A percentile compares a stretch with the other conserved stretches of the same genome.
phyloP scores from a whole-genome alignment of 441 rosid genomes.

The Jatropha podagrica region DNA sequence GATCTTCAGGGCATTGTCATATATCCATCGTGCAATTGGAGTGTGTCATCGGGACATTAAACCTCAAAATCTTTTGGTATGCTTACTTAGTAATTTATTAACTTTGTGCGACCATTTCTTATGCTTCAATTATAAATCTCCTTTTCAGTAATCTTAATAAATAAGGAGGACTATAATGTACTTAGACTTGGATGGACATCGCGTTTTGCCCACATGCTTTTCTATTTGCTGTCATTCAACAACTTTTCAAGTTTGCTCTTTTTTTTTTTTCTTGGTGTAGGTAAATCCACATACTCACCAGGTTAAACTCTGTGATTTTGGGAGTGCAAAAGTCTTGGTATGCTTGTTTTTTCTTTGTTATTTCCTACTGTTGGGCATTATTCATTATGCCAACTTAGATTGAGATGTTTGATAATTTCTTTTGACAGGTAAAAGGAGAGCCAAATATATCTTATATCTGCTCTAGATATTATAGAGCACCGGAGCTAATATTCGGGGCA shows the following conservation, averaged over 20 bases:
- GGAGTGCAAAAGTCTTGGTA: slow-evolving; percentile 98
- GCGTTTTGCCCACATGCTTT: neutral
- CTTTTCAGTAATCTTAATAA: neutral
- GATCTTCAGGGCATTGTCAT: slow-evolving; percentile 91
- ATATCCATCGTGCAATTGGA: slow-evolving; percentile 79
- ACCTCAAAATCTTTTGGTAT: slow-evolving; percentile 96
- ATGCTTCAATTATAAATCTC: neutral
- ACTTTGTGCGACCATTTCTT: neutral
- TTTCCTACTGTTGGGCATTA: neutral
- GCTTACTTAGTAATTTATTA: slow-evolving; percentile 10
- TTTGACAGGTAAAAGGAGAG: slow-evolving; percentile 86
- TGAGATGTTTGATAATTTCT: slow-evolving; percentile 11
- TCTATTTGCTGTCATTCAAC: neutral
- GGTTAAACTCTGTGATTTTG: slow-evolving; percentile 95
- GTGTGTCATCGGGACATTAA: slow-evolving; percentile 98
- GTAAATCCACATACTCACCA: slow-evolving; percentile 97
- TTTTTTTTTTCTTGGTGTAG: slow-evolving; percentile 38
- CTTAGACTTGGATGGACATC: neutral
- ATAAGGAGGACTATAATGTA: neutral
- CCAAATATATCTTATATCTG: slow-evolving; percentile 97
- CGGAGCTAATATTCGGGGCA: slow-evolving; percentile 97
- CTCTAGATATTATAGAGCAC: slow-evolving; percentile 96
- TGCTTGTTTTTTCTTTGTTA: slow-evolving; percentile 23
- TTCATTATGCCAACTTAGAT: slow-evolving; percentile 6
- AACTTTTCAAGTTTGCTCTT: neutral